A percentile compares a stretch with the other conserved stretches of the same genome.
phyloP scores from a whole-genome alignment of 2,329 filamentous ascomycete genomes.

The Daldinia sp. region DNA sequence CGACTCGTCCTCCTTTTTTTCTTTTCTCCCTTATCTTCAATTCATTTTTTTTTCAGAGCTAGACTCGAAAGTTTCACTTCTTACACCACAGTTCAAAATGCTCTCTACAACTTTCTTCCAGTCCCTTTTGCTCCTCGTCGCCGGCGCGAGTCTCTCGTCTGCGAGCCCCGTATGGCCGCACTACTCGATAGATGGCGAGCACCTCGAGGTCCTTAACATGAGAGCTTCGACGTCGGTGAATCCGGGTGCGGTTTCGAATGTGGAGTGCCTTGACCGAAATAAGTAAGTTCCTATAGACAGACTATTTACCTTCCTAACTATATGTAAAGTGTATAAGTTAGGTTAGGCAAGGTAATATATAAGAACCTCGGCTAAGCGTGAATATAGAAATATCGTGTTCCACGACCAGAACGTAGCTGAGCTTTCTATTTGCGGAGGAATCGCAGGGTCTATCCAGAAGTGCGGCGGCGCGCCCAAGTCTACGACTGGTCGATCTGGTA shows the following conservation, averaged over 20 bases:
- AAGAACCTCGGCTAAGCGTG: not conserved
- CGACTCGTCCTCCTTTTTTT: slow-evolving; percentile 14
- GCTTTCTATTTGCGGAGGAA: slow-evolving; percentile 65
- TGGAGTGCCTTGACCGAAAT: slow-evolving; percentile 57
- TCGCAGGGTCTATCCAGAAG: slow-evolving; percentile 59
- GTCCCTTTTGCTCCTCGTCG: slow-evolving; percentile 49
- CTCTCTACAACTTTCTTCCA: slow-evolving; percentile 51
- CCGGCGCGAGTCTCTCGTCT: slow-evolving; percentile 50
- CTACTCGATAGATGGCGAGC: slow-evolving; percentile 56
- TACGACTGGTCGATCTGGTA: slow-evolving; percentile 61
- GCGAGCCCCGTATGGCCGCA: slow-evolving; percentile 55
- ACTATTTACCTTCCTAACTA: not conserved
- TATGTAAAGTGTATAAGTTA: not conserved
- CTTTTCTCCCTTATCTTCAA: slow-evolving; percentile 15
- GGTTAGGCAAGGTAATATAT: not conserved
- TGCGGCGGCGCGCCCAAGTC: slow-evolving; percentile 59
- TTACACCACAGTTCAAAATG: slow-evolving; percentile 47
- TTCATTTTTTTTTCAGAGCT: slow-evolving; percentile 13
- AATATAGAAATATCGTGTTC: slow-evolving; percentile 58
- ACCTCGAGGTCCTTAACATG: slow-evolving; percentile 60
- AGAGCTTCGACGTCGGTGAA: slow-evolving; percentile 56
- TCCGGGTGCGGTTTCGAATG: slow-evolving; percentile 56
- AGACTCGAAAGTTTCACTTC: slow-evolving; percentile 4
- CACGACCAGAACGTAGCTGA: slow-evolving; percentile 64
- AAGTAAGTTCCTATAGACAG: slow-evolving; percentile 52